Percentiles rank a stretch among this genome's conserved stretches.
These are phyloP conservation scores for Collybia nuda DNA, from an alignment of 768 basidiomycete genomes.

Conservation along the genomic window DNA sequence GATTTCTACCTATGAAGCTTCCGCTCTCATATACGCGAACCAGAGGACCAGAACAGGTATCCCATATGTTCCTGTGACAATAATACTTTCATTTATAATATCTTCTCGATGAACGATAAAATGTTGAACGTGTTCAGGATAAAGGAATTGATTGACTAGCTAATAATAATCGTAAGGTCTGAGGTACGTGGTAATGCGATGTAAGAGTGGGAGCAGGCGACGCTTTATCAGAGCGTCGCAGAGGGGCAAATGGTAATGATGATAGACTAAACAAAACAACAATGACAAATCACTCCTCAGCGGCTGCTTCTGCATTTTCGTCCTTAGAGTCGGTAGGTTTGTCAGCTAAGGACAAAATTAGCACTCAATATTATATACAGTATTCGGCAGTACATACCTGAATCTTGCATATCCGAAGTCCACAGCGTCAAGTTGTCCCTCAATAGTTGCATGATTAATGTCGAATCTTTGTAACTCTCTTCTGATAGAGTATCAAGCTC, in stretches of 20 bases:
- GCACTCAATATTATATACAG: background rate
- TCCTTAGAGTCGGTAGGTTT: constrained; percentile 74
- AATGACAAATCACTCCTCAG: constrained; percentile 53
- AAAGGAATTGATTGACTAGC: constrained; percentile 12
- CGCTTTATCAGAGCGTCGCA: constrained; percentile 14
- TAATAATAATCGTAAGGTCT: constrained; percentile 13
- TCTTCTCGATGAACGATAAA: no score
- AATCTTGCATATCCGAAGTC: constrained; percentile 97
- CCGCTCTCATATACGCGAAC: no score
- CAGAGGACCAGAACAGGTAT: no score
- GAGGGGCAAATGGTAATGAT: constrained; percentile 14
- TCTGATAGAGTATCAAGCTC: constrained; percentile 98
- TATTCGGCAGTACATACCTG: constrained; percentile 49
- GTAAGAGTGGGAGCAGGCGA: constrained; percentile 10
- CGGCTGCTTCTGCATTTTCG: constrained; percentile 58
- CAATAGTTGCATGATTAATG: constrained; percentile 94
- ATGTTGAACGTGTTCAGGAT: background rate
- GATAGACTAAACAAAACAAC: constrained; percentile 16
- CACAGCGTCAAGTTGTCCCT: constrained; percentile 97
- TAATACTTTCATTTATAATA: no score
- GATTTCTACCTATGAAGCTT: no score
- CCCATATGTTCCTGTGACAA: no score
- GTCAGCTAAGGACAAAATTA: constrained; percentile 42
- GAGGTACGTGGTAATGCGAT: constrained; percentile 2
- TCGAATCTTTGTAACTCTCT: constrained; percentile 99